Evolutionary conservation across 2,329 filamentous ascomycete genomes (phyloP).

Genomic region (Fulvia fulva): DNA sequence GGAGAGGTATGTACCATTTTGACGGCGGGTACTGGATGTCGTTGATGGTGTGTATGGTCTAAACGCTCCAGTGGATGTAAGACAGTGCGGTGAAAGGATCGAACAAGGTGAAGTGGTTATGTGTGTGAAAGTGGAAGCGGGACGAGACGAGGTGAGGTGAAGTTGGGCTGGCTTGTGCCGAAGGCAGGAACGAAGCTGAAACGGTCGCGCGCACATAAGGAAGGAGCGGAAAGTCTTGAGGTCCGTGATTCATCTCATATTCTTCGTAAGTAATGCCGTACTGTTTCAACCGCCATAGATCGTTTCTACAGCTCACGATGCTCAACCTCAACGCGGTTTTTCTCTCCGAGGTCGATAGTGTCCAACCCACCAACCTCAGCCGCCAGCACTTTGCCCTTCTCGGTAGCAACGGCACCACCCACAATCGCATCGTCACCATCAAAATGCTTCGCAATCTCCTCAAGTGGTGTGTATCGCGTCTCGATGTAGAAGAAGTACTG

Average conservation of each 20-base stretch:
- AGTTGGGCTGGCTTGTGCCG: not conserved
- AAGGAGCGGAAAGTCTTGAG: not conserved
- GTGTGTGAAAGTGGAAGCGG: not conserved
- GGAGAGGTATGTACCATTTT: constrained; percentile 11
- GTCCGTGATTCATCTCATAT: not conserved
- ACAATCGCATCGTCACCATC: constrained; percentile 41
- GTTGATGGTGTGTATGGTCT: not conserved
- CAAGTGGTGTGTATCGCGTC: constrained; percentile 42
- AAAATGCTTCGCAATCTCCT: constrained; percentile 46
- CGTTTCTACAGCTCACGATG: constrained; percentile 23
- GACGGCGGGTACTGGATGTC: not conserved
- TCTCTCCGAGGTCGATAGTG: constrained; percentile 19
- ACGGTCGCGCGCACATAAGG: not conserved
- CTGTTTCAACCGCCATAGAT: not conserved
- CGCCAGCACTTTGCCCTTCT: constrained; percentile 29
- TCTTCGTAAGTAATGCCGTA: not conserved
- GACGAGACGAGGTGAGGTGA: constrained; percentile 3
- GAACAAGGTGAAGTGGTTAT: not conserved
- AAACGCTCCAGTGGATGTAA: not conserved
- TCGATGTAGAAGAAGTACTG: constrained; percentile 38
- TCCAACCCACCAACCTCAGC: constrained; percentile 27
- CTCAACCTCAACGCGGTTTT: constrained; percentile 21
- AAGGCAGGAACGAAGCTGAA: constrained; percentile 2
- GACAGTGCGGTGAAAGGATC: not conserved
- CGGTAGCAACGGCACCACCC: constrained; percentile 34